Evolutionary conservation across 163 green algal species (phyloP), one percentile per base, ranked within the genome.

Genomic region (Chlamydomonas reinhardtii): DNA sequence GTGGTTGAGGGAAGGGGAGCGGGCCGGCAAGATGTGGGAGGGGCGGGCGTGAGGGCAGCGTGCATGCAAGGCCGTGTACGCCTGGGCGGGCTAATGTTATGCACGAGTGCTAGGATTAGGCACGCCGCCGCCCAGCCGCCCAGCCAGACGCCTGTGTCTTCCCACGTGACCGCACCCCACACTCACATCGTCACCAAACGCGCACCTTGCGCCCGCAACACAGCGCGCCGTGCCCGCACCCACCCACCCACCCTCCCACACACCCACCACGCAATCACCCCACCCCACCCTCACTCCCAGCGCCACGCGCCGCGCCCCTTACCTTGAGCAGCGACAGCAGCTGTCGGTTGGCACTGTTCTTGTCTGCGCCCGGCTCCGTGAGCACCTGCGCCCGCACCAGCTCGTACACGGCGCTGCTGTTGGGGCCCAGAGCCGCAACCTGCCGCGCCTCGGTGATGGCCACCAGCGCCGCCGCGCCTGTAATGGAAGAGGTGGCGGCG

Each of bases 351-450:
- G 69, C 81, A 43, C 54, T 35, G 31, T 34, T 78, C 32, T 34
- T 37, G 43, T 85, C 79, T 8, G 79, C 48, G 1, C 29, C 68
- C 22, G 79, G 54, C 29, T 71, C 79, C 24, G 79, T 35, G n/a
- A 85, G 19, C 68, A 85, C 79, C 0, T 24, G 31, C 19, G 68
- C 68, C 11, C 5, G 2, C 25, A 85, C 35, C n/a, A 85, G 68
- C 79, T 85, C 79, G 79, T 78, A 85, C 52, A 85, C 79, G 8
- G 79, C 24, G 9, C 68, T 32, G 52, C 48, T 31, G 4, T 27
- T 29, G 48, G 79, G 79, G 25, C 52, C 68, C 79, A 85, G 68
- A 24, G 59, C 68, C 69, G 79, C 79, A 32, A 85, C 79, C 79
- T 85, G 59, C 24, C 79, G 79, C 2, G 79, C 66, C 31, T 64